A percentile compares a stretch with the other conserved stretches of the same genome.
phyloP scores from a whole-genome alignment of 257 asterid species.

The Leonotis leonurus region DNA sequence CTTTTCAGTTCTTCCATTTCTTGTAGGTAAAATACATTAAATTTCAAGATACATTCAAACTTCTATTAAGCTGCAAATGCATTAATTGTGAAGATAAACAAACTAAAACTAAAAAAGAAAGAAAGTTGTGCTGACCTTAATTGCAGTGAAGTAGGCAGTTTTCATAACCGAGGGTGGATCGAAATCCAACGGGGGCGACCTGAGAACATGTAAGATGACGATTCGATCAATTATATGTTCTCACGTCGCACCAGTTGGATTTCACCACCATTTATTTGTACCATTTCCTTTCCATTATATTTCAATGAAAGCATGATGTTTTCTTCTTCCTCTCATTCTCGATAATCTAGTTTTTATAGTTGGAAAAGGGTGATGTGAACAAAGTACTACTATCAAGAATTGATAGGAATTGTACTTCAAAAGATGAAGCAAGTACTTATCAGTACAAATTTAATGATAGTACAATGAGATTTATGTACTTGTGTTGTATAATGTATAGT shows the following conservation, averaged over 20 bases:
- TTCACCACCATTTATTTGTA: slow-evolving; percentile 6
- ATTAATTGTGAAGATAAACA: no score
- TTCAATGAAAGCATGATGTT: no score
- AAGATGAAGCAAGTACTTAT: neutral
- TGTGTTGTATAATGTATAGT: no score
- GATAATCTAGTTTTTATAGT: slow-evolving; percentile 4
- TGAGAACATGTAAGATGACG: slow-evolving; percentile 28
- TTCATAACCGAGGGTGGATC: no score
- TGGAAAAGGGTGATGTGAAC: neutral
- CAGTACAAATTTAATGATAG: slow-evolving; percentile 10
- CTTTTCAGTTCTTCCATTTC: no score
- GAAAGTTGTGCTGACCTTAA: no score
- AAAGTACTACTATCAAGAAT: slow-evolving; percentile 12
- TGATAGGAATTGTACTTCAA: slow-evolving; percentile 13
- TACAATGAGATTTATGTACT: no score
- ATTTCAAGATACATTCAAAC: no score
- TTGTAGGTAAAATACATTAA: no score
- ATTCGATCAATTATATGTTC: slow-evolving; percentile 14
- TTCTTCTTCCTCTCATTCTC: neutral
- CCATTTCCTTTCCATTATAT: neutral
- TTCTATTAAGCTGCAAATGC: no score
- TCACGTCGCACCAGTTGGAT: slow-evolving; percentile 27
- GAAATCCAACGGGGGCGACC: slow-evolving; percentile 35
- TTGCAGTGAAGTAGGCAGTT: no score
- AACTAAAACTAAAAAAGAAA: no score